These are phyloP conservation scores for Aspergillus spinulosporus DNA, from an alignment of 2,329 filamentous ascomycete species.

Conservation along the genomic window DNA sequence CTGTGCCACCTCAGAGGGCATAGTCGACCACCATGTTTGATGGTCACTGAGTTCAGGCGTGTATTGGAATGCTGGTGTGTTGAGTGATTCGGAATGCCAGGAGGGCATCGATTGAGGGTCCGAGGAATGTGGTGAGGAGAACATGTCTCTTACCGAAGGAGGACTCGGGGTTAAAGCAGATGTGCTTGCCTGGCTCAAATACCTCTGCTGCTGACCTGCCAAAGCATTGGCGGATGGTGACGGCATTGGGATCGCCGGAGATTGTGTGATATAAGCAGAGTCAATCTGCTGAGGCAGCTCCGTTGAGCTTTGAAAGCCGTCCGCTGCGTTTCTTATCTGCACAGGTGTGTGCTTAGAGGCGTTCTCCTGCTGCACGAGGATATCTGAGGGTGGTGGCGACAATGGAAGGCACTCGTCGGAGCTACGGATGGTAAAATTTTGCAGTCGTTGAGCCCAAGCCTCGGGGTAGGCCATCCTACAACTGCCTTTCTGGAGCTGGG, in stretches of 20 bases:
- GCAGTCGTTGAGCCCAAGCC: conserved; percentile 55
- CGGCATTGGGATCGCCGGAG: conserved; percentile 37
- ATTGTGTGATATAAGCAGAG: conserved; percentile 34
- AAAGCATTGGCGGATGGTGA: conserved; percentile 33
- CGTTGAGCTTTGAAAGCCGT: conserved; percentile 27
- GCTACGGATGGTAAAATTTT: conserved; percentile 53
- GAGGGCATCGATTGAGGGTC: conserved; percentile 42
- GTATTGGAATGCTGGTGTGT: conserved; percentile 39
- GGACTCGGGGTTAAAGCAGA: conserved; percentile 36
- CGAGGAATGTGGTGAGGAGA: conserved; percentile 42
- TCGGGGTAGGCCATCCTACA: conserved; percentile 45
- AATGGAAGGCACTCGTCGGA: conserved; percentile 45
- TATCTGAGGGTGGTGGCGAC: conserved; percentile 50
- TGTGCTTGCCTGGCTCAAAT: conserved; percentile 33
- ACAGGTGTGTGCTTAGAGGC: conserved; percentile 31
- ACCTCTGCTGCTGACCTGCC: conserved; percentile 35
- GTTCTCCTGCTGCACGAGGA: conserved; percentile 42
- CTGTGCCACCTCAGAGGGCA: conserved; percentile 36
- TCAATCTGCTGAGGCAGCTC: conserved; percentile 38
- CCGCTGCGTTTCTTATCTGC: conserved; percentile 42
- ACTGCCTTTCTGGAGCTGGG: conserved; percentile 45
- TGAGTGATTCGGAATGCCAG: conserved; percentile 44
- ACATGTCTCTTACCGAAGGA: conserved; percentile 41
- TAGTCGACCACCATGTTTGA: conserved; percentile 45
- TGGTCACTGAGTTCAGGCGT: conserved; percentile 42